phyloP scores from a whole-genome alignment of 2,329 filamentous ascomycete genomes.

The Colletotrichum spinosum region DNA sequence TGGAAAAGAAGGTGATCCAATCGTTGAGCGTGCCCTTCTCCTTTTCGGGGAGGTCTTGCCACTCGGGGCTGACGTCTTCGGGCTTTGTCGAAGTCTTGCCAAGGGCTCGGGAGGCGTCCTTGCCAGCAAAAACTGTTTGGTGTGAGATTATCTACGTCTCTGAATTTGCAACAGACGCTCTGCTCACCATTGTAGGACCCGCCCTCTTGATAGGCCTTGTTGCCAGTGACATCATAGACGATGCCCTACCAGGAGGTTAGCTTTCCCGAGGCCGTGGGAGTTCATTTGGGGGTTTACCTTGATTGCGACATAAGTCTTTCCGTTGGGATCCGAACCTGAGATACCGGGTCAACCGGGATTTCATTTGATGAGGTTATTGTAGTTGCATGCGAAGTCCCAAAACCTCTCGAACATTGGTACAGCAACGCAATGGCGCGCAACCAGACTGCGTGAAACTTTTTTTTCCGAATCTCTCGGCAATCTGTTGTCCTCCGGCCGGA shows the following conservation, averaged over 20 bases:
- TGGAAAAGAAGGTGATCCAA: constrained; percentile 96
- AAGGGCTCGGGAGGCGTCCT: constrained; percentile 93
- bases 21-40: constrained; percentile 88
- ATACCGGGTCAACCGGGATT: not conserved
- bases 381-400: too few relatives aligned
- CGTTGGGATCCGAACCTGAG: constrained; percentile 33
- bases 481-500: too few relatives aligned
- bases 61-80: constrained; percentile 86
- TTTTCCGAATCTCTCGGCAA: too few relatives aligned
- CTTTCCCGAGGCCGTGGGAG: too few relatives aligned
- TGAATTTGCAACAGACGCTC: not conserved
- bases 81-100: constrained; percentile 87
- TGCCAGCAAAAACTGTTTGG: constrained; percentile 87
- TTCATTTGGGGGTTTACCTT: constrained; percentile 60
- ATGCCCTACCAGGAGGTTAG: constrained; percentile 71
- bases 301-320: constrained; percentile 70
- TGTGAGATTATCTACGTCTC: not conserved
- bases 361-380: not conserved
- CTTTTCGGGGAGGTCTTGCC: constrained; percentile 85
- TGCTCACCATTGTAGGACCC: constrained; percentile 86
- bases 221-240: constrained; percentile 93
- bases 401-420: too few relatives aligned
- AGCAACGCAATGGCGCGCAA: too few relatives aligned
- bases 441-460: too few relatives aligned
- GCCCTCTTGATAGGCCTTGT: constrained; percentile 84